Evolutionary conservation across 1,139 yeast genomes (phyloP).

Genomic region (Diutina scorzettiae): DNA sequence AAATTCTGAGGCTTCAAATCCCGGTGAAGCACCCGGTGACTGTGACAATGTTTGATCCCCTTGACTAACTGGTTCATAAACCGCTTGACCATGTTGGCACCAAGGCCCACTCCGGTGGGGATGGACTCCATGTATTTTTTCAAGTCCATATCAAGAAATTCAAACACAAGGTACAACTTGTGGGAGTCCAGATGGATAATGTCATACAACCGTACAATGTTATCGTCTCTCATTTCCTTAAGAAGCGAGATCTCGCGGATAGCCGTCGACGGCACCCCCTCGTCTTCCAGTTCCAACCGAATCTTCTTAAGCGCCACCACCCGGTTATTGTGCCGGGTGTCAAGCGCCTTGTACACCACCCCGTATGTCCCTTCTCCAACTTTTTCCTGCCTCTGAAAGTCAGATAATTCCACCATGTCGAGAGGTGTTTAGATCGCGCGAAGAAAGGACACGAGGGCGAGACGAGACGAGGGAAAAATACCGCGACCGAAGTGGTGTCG

Average conservation of each 20-base stretch:
- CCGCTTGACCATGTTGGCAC: slow-evolving; percentile 80
- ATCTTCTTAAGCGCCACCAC: slow-evolving; percentile 92
- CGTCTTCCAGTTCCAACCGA: slow-evolving; percentile 81
- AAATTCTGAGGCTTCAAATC: slow-evolving; percentile 95
- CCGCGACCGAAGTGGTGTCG: no score
- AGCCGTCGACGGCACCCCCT: slow-evolving; percentile 98
- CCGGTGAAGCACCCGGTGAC: slow-evolving; percentile 89
- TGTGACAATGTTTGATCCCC: slow-evolving; percentile 92
- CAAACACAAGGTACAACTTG: slow-evolving; percentile 86
- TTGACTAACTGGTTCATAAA: slow-evolving; percentile 87
- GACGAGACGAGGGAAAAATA: no score
- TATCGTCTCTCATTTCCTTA: slow-evolving; percentile 87
- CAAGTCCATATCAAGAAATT: slow-evolving; percentile 84
- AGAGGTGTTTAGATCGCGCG: background rate
- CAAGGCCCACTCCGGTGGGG: slow-evolving; percentile 86
- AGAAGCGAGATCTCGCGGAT: slow-evolving; percentile 89
- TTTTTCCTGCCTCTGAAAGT: slow-evolving; percentile 88
- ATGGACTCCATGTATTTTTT: slow-evolving; percentile 95
- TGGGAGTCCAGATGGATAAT: slow-evolving; percentile 96
- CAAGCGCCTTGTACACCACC: slow-evolving; percentile 93
- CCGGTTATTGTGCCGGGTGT: slow-evolving; percentile 73
- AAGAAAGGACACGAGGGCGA: background rate
- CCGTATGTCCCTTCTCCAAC: slow-evolving; percentile 97
- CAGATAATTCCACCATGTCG: slow-evolving; percentile 72
- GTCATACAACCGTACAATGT: slow-evolving; percentile 82